These are phyloP conservation scores for Gentiana macrophylla DNA, from an alignment of 257 asterid genomes.

Conservation along the genomic window DNA sequence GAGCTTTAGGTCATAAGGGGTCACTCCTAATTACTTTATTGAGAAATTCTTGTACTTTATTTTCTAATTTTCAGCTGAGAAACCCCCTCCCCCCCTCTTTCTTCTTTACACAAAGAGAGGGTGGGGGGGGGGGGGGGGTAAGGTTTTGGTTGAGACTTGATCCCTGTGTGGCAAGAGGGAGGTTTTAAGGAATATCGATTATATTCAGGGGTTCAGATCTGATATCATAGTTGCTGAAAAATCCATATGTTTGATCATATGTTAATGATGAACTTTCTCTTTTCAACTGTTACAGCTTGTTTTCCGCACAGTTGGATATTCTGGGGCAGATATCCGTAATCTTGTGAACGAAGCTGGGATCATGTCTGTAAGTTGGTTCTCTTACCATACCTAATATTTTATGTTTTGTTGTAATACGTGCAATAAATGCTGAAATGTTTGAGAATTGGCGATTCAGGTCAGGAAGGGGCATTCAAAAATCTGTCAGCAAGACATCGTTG, in stretches of 20 bases:
- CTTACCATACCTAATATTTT: neutral
- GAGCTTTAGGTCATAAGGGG: too few relatives aligned
- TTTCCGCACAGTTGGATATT: constrained; percentile 95
- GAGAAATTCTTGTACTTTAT: too few relatives aligned
- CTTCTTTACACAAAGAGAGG: neutral
- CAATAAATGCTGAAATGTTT: neutral
- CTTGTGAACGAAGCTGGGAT: constrained; percentile 94
- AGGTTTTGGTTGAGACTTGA: neutral
- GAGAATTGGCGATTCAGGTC: constrained; percentile 37
- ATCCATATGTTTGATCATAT: neutral
- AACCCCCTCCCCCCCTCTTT: neutral
- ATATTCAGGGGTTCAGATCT: neutral
- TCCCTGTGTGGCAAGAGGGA: neutral
- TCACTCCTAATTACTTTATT: too few relatives aligned
- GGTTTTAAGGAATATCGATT: neutral
- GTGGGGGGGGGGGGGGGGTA: neutral
- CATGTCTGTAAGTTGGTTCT: constrained; percentile 75
- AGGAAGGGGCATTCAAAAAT: constrained; percentile 79
- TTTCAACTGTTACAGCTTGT: constrained; percentile 58
- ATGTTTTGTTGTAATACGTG: neutral
- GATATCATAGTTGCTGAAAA: neutral
- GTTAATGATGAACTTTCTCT: constrained; percentile 10
- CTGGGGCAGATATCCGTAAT: constrained; percentile 96
- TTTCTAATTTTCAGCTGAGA: too few relatives aligned
- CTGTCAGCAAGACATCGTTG: constrained; percentile 76